phyloP scores from a whole-genome alignment of 352 stramenopile genomes.

The Pythium vanterpoolii region DNA sequence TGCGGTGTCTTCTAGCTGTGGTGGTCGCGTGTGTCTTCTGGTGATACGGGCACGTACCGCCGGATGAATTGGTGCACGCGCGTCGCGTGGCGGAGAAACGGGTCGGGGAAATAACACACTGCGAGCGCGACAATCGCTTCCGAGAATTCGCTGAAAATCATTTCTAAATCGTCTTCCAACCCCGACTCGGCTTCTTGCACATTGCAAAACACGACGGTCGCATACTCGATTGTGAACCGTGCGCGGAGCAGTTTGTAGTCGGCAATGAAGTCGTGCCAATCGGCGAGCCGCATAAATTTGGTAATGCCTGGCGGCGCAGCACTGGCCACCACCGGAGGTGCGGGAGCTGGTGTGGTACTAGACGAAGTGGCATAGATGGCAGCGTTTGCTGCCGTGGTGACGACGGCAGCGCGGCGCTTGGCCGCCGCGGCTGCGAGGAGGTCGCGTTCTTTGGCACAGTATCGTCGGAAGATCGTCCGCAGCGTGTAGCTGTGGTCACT shows the following conservation, averaged over 20 bases:
- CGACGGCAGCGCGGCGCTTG: conserved; percentile 23
- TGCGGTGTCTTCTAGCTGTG: not conserved
- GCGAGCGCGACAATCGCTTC: conserved; percentile 59
- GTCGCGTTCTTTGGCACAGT: conserved; percentile 65
- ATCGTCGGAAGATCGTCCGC: conserved; percentile 68
- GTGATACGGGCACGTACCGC: conserved; percentile 58
- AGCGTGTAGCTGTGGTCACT: conserved; percentile 51
- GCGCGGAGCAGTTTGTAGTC: conserved; percentile 66
- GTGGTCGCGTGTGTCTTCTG: conserved; percentile 51
- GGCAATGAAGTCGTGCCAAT: conserved; percentile 69
- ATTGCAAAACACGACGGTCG: conserved; percentile 55
- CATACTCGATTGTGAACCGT: conserved; percentile 57
- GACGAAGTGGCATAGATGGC: not conserved
- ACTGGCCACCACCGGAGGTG: not conserved
- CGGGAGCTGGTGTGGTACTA: not conserved
- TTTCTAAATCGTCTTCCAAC: conserved; percentile 45
- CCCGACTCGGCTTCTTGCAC: conserved; percentile 47
- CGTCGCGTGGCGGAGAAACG: conserved; percentile 49
- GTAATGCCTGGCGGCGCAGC: conserved; percentile 38
- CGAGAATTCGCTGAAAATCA: conserved; percentile 76
- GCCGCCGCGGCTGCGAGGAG: conserved; percentile 13
- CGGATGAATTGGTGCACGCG: conserved; percentile 73
- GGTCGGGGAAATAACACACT: conserved; percentile 57
- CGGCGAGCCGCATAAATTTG: conserved; percentile 62
- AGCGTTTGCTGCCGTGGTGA: not conserved